A percentile compares a stretch with the other conserved stretches of the same genome.
Evolutionary conservation across 352 stramenopile species (phyloP).

Genomic region (Pythium brachiatum): DNA sequence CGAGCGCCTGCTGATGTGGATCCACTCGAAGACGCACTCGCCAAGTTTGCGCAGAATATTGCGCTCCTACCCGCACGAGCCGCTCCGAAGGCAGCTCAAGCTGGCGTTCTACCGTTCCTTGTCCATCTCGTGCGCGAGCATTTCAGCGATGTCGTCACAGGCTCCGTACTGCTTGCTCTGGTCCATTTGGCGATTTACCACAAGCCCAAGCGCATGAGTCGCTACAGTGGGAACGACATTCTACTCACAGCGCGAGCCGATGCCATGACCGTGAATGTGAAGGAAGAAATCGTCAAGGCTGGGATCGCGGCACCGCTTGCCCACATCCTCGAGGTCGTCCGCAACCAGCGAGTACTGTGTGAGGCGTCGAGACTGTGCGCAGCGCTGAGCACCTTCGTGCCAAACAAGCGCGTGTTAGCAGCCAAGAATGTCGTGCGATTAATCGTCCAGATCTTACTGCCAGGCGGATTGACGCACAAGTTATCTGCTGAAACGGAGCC

Average conservation of each 20-base stretch:
- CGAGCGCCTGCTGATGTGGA: conserved; percentile 18
- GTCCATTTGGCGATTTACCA: conserved; percentile 63
- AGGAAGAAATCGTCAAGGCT: conserved; percentile 68
- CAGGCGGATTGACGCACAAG: conserved; percentile 6
- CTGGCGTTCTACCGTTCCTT: conserved; percentile 63
- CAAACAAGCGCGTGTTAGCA: conserved; percentile 68
- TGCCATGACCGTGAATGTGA: conserved; percentile 25
- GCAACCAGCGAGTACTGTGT: conserved; percentile 52
- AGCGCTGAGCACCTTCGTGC: conserved; percentile 40
- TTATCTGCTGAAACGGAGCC: conserved; percentile 2
- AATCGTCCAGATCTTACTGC: conserved; percentile 40
- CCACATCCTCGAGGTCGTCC: conserved; percentile 41
- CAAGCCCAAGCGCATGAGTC: conserved; percentile 26
- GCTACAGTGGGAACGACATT: conserved; percentile 10
- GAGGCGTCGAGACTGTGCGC: conserved; percentile 60
- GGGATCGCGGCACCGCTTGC: conserved; percentile 44
- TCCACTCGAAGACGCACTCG: conserved; percentile 54
- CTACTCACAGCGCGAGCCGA: conserved; percentile 5
- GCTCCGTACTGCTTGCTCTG: conserved; percentile 66
- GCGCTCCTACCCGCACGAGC: conserved; percentile 51
- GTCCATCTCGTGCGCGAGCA: conserved; percentile 52
- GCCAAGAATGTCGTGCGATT: conserved; percentile 61
- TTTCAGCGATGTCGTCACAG: conserved; percentile 54
- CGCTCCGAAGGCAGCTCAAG: conserved; percentile 43
- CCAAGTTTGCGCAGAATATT: conserved; percentile 69